Conservation (phyloP, 2,329 filamentous ascomycete genomes). For the Nemania sp. region DNA sequence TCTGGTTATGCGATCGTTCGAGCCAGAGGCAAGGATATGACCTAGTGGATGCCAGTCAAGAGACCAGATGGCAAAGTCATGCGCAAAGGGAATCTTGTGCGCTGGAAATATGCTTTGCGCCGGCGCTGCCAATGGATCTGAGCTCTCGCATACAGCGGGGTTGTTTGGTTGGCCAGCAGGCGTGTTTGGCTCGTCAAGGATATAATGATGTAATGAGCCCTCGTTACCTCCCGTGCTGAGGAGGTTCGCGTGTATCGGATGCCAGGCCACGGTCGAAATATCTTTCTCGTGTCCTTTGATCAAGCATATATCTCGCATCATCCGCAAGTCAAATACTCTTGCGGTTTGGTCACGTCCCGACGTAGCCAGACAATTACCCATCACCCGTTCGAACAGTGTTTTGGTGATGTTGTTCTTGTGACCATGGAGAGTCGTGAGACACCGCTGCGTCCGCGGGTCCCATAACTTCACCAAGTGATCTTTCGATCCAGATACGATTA, state of each 20-base stretch:
- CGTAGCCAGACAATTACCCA: constrained; percentile 84
- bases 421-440: constrained; percentile 89
- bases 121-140: constrained; percentile 77
- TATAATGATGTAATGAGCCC: constrained; percentile 87
- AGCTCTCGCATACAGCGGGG: constrained; percentile 81
- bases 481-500: constrained; percentile 95
- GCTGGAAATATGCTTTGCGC: constrained; percentile 92
- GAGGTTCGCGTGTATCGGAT: constrained; percentile 87
- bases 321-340: constrained; percentile 90
- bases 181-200: constrained; percentile 92
- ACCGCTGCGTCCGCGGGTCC: constrained; percentile 91
- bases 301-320: constrained; percentile 97
- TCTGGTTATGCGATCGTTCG: constrained; percentile 93
- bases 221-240: constrained; percentile 90
- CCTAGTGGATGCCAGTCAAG: constrained; percentile 97
- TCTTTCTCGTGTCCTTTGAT: constrained; percentile 96
- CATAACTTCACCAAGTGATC: constrained; percentile 97
- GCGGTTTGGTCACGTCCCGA: constrained; percentile 92
- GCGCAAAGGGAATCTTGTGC: constrained; percentile 83
- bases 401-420: constrained; percentile 98
- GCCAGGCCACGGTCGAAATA: constrained; percentile 89
- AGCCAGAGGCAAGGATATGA: constrained; percentile 92
- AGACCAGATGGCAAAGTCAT: constrained; percentile 96
- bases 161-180: constrained; percentile 73
- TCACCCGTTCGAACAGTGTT: constrained; percentile 84